Evolutionary conservation across 2,329 filamentous ascomycete genomes (phyloP), one percentile per base, ranked within the genome.

Genomic region (Orbilia brochopaga): DNA sequence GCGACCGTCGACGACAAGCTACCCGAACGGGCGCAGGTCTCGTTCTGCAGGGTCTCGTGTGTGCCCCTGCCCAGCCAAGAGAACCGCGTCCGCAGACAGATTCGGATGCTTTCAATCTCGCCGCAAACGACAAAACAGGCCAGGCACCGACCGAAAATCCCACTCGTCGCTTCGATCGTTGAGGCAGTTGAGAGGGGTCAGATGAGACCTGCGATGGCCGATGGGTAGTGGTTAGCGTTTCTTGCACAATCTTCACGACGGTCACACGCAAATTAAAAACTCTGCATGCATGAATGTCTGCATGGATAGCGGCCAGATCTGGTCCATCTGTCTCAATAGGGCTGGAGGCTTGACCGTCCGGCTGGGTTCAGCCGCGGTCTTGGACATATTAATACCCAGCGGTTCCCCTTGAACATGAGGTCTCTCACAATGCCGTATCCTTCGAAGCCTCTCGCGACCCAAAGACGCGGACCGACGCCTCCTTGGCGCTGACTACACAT

Each of bases 31-130:
- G 40, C 13, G 17, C 11, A 44, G 17, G 40, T 44, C 40, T 21
- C 44, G 19, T 19, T 21, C 44, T 48, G 44, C 44, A 52, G 55
- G 63, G 63, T 69, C 55, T 59, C 51, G 23, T 58, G 37, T 50
- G 56, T 3, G 30, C 46, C 56, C 37, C 56, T 50, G 24, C 59
- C 58, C 23, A 63, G 66, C 66, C 57, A 64, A 59, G 48, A 53
- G 62, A 54, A 50, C 59, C 24, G 50, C 51, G 15, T n/a, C 27
- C 8, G 27, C 11, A 19, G 53, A 30, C 50, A 7, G 17, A 23
- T 13, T n/a, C n/a, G n/a, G n/a, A n/a, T n/a, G n/a, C n/a, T 19
- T 30, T 48, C 37, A 64, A 70, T 63, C 54, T 59, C 59, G 58
- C 66, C 66, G 53, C 58, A 54, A 70, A 63, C 37, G 15, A 23